Conservation (phyloP, 202 grass and related monocot genomes). For the Carex arenaria region DNA sequence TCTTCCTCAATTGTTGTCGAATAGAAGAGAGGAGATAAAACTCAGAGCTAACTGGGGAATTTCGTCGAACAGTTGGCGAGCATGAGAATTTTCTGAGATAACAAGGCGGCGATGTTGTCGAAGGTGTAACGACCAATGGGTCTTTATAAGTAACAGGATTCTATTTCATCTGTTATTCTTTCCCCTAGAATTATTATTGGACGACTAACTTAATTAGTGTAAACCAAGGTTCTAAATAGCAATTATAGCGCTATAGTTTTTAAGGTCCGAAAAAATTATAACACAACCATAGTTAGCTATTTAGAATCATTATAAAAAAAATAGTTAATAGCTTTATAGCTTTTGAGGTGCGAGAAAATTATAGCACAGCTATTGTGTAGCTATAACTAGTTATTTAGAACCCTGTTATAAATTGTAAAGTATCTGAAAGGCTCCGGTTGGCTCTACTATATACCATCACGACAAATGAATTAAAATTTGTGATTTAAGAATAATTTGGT, state of each 20-base stretch:
- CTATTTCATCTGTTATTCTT: not conserved
- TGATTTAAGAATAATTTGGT: too few relatives aligned
- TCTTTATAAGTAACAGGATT: not conserved
- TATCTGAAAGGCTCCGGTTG: not conserved
- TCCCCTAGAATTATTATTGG: not conserved
- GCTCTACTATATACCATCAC: not conserved
- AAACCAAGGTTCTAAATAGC: too few relatives aligned
- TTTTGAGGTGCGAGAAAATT: too few relatives aligned
- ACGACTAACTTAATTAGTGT: not conserved
- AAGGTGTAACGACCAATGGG: not conserved
- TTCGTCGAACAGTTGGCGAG: not conserved
- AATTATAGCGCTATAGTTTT: too few relatives aligned
- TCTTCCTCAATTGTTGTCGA: not conserved
- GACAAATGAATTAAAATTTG: too few relatives aligned
- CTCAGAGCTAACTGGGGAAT: not conserved
- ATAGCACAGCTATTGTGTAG: too few relatives aligned
- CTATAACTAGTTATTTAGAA: too few relatives aligned
- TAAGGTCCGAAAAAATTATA: too few relatives aligned
- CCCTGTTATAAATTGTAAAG: too few relatives aligned
- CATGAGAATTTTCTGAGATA: not conserved
- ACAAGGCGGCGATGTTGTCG: slow-evolving; percentile 6
- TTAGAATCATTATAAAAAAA: too few relatives aligned
- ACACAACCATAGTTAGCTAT: too few relatives aligned
- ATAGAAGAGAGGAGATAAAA: not conserved
- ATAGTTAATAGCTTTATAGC: too few relatives aligned